A percentile compares a stretch with the other conserved stretches of the same genome.
Evolutionary conservation across 352 stramenopile genomes (phyloP).

Genomic region (Globisporangium middletonii): DNA sequence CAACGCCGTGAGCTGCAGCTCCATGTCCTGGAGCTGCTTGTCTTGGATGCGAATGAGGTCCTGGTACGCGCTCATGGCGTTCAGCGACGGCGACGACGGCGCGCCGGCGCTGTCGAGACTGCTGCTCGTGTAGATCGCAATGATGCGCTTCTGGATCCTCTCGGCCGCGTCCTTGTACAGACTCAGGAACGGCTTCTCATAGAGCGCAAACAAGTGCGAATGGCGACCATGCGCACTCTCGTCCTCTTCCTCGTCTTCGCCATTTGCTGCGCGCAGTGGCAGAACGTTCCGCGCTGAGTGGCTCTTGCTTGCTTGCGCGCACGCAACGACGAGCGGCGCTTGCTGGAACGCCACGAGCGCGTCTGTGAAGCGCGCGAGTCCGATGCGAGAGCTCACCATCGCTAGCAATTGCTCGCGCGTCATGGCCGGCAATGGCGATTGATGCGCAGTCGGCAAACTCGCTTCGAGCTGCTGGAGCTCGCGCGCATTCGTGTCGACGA

Average conservation of each 20-base stretch:
- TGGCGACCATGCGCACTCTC: conserved; percentile 4
- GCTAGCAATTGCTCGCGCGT: conserved; percentile 59
- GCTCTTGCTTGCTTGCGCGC: conserved; percentile 28
- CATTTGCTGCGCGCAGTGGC: conserved; percentile 18
- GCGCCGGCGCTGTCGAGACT: conserved; percentile 9
- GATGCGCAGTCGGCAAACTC: background rate
- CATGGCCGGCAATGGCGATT: conserved; percentile 10
- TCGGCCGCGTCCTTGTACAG: conserved; percentile 45
- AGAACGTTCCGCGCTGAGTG: conserved; percentile 37
- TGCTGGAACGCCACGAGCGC: conserved; percentile 65
- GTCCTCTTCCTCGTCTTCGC: conserved; percentile 20
- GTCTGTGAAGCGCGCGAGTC: conserved; percentile 60
- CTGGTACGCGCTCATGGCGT: conserved; percentile 50
- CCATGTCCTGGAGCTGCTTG: conserved; percentile 54
- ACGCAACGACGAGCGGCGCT: conserved; percentile 35
- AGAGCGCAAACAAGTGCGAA: conserved; percentile 56
- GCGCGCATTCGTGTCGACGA: conserved; percentile 18
- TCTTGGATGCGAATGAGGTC: conserved; percentile 82
- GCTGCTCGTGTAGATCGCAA: conserved; percentile 51
- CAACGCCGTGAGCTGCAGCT: conserved; percentile 18
- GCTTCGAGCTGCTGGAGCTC: conserved; percentile 5
- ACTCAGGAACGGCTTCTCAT: conserved; percentile 52
- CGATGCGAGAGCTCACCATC: conserved; percentile 59
- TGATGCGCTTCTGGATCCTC: conserved; percentile 56
- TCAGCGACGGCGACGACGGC: background rate